Evolutionary conservation across 129 eudicot genomes (phyloP), one percentile per base, ranked within the genome.

Genomic region (Scalesia atractyloides): DNA sequence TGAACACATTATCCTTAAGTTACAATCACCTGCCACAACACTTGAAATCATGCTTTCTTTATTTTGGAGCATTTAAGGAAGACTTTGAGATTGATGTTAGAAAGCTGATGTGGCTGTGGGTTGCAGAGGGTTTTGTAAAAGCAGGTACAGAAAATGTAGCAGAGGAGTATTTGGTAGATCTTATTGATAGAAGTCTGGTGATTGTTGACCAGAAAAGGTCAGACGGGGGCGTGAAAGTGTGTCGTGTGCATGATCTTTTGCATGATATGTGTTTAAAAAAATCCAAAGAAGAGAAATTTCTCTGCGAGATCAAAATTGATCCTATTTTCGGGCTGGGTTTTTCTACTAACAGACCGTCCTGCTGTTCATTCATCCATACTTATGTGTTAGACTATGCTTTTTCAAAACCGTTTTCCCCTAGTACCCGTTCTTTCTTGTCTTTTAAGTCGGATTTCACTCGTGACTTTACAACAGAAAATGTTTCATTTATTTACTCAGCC

Each of bases 41-140:
- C 72, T 61, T 80, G 53, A 81, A 81, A 74, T 48, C 91, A 50
- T 83, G 88, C 46, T 83, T 83, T 46, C 84, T 86, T 5, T 81
- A 83, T 53, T 53, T 83, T 41, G 84, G 80, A 44, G 75, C 76
- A 59, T 86, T 81, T 49, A 80, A 64, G 2, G 80, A 80, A 64
- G 82, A 81, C 57, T n/a, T 39, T 12, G 77, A 67, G 41, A 83
- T 83, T 5, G 49, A 17, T 5, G 73, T 76, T 0, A 34, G 59
- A 33, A 75, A 78, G 68, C 69, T 83, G 76, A 62, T 67, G 9
- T 18, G 69, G 74, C 39, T 78, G 34, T 86, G 87, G 87, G 26
- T 74, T 24, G 84, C 82, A 46, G 86, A 78, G 70, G 91, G 88
- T 8, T 83, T 83, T 65, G 20, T 74, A 0, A 37, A 44, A 9